Evolutionary conservation across 2,329 filamentous ascomycete species (phyloP).

Genomic region (Graphiopsis chlorocephala): DNA sequence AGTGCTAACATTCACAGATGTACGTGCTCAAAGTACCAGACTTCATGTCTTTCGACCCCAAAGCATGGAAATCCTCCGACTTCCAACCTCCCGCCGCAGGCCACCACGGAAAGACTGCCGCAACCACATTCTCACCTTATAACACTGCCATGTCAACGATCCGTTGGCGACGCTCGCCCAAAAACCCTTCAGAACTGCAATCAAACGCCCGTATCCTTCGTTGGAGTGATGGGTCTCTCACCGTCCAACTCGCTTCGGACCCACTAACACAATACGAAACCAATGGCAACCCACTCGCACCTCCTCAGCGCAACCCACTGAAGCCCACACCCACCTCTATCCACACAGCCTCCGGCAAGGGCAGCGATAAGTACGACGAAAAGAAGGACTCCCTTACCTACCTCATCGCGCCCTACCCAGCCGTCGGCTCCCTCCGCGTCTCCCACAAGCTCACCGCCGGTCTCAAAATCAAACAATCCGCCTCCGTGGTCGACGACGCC

Average conservation of each 20-base stretch:
- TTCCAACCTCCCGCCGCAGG: conserved; percentile 64
- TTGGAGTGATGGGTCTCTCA: conserved; percentile 78
- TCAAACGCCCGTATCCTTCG: conserved; percentile 73
- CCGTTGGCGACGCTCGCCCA: conserved; percentile 66
- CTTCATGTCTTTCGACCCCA: conserved; percentile 68
- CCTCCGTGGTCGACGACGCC: conserved; percentile 67
- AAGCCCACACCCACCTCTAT: conserved; percentile 49
- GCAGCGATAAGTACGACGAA: conserved; percentile 59
- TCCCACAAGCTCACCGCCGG: conserved; percentile 75
- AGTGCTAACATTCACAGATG: conserved; percentile 46
- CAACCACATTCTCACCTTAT: conserved; percentile 56
- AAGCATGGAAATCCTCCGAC: conserved; percentile 62
- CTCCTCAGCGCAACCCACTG: conserved; percentile 50
- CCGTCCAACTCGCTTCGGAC: conserved; percentile 68
- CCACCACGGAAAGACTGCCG: conserved; percentile 49
- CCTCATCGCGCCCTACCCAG: conserved; percentile 67
- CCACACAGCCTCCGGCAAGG: conserved; percentile 31
- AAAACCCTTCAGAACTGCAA: conserved; percentile 63
- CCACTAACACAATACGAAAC: conserved; percentile 71
- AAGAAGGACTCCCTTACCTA: conserved; percentile 73
- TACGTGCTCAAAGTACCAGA: conserved; percentile 69
- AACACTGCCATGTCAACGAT: conserved; percentile 65
- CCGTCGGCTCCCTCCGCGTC: conserved; percentile 66
- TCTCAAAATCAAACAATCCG: conserved; percentile 65
- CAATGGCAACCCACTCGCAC: conserved; percentile 66